Evolutionary conservation across 345 rosid species (phyloP), one percentile per base, ranked within the genome.

Genomic region (Murraya paniculata): DNA sequence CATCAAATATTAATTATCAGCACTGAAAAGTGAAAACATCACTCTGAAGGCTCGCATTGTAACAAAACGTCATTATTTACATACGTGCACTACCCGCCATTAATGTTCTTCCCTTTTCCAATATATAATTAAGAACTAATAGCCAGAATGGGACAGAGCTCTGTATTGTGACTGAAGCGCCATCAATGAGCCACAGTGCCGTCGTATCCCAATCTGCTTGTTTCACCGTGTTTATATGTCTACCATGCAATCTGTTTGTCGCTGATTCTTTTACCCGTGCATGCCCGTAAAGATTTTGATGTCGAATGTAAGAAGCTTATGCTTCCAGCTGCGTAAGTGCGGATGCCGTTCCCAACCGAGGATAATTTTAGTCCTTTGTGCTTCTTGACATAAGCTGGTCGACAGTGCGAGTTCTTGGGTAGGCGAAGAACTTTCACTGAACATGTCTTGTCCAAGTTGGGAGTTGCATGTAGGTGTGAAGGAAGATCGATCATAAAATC

Each of bases 131-230:
- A 64, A 75, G 71, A 28, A 45, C 10, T 50, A 5, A 27, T 48
- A 48, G 71, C 4, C 22, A 60, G 73, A 76, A 25, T 45, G 82
- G 67, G 77, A 79, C 24, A n/a, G 69, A 72, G 57, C 90, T 81
- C 89, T 73, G 68, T 71, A 71, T 72, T 83, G 90, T 86, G 92
- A 89, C 91, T 81, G 85, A 72, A 71, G 92, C 87, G 90, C 91
- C 91, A 88, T 88, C 88, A 6, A 71, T 66, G 87, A 88, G 89
- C 85, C 60, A 31, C 64, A 36, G 38, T 72, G 39, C 59, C 69
- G 22, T 21, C 60, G 18, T 8, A n/a, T 72, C 64, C 61, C 68
- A 69, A 6, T 53, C 71, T 30, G 53, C 10, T 31, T 50, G 27
- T 14, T 6, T 8, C 30, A 30, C 19, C 13, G 5, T 60, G 39